Evolutionary conservation across 192 early-diverging fungal genomes (phyloP).

Genomic region (Oehlia diaphana): DNA sequence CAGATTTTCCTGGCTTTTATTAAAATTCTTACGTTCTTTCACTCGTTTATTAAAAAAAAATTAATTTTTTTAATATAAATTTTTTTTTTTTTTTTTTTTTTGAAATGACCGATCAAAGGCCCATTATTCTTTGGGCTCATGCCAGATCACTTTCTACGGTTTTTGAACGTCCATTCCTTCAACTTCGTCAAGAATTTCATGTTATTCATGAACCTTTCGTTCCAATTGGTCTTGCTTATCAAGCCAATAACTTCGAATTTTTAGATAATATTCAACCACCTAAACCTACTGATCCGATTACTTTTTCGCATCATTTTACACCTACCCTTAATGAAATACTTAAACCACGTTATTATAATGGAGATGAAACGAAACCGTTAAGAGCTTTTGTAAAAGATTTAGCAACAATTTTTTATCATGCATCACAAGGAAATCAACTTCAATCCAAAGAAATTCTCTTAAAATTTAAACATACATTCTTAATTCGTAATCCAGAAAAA

Average conservation of each 20-base stretch:
- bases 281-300: background rate
- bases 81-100: background rate
- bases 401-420: background rate
- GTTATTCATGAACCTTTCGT: conserved; percentile 4
- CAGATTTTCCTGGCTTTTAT: no score
- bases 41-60: no score
- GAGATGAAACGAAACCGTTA: background rate
- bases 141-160: background rate
- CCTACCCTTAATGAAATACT: background rate
- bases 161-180: conserved; percentile 11
- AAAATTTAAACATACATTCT: conserved; percentile 1
- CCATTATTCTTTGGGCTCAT: conserved; percentile 14
- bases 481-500: conserved; percentile 16
- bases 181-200: background rate
- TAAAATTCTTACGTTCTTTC: no score
- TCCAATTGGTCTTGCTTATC: background rate
- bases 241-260: background rate
- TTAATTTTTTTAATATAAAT: no score
- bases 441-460: background rate
- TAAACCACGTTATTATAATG: background rate
- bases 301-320: conserved; percentile 1
- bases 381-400: conserved; percentile 13
- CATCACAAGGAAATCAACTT: background rate
- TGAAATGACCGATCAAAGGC: background rate
- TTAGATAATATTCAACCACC: background rate